Evolutionary conservation across 2,329 filamentous ascomycete species (phyloP), one percentile per base, ranked within the genome.

Genomic region (Alternaria metachromatica): DNA sequence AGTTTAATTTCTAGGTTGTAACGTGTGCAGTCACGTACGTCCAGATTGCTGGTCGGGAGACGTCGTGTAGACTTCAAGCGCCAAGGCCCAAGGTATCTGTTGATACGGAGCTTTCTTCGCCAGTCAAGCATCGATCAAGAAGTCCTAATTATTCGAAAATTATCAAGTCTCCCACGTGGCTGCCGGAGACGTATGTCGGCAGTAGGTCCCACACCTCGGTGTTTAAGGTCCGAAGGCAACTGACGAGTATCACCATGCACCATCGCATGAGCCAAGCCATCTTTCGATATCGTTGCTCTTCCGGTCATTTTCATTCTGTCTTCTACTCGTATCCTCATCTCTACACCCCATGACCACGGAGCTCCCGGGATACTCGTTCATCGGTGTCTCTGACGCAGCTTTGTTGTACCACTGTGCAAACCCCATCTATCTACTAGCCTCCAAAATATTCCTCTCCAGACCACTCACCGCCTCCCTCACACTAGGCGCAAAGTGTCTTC

Each of bases 401-500:
- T 54, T 53, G 13, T 23, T 18, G 28, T 50, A 48, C 20, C 30
- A 41, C 30, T 28, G 37, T 6, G 21, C 7, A 37, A 15, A 41
- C 13, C 18, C 45, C 37, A 33, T 20, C 18, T 63, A 67, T 58
- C 70, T 76, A 55, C 66, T 66, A 25, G 72, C 76, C 44, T 78
- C 77, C 37, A 71, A 53, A 20, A 80, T 65, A 60, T 76, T 78
- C 62, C 69, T 76, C 64, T 78, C 78, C 3, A 81, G 69, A 2
- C 73, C 74, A 20, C 57, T 46, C 5, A 92, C 83, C 1, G 90
- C 91, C 74, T 97, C 93, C 69, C 93, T 86, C 1, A 99, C 91
- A 75, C 90, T 90, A 7, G 94, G 95, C 71, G 92, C 94, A 78
- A 92, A 99, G 82, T 99, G 96, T 70, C 87, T 86, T 76, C 90